Evolutionary conservation across 495 filamentous ascomycete species (phyloP), one percentile per base, ranked within the genome.

Genomic region (Xylaria curta): DNA sequence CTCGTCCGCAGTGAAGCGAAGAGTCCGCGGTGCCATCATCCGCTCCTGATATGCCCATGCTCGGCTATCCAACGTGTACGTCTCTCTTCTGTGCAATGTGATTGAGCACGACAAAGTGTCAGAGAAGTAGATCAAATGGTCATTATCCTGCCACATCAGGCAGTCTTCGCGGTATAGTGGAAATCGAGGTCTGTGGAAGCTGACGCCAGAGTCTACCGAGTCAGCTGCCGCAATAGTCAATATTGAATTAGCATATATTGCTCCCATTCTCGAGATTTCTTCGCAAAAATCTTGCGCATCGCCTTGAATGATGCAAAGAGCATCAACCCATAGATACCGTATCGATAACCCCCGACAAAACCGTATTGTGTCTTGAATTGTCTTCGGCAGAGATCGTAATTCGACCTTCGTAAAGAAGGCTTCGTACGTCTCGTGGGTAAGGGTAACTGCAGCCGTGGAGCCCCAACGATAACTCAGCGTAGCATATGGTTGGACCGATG

Each of bases 41-140:
- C 49, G 49, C 26, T 53, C 49, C 49, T 53, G 49, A n/a, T 53
- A 53, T 2, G 49, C 49, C 49, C 49, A 53, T 53, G 21, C 49
- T 1, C 49, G n/a, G 49, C 49, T 53, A 26, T 53, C 49, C 9
- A 56, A 28, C 2, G 51, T 28, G 1, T 0, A 15, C 1, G 3
- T 15, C 8, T 28, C 51, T 12, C 3, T 24, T 28, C 51, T 24
- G 26, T 28, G 24, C 26, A 26, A 49, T 49, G 51, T 28, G 28
- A 9, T 1, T 13, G 51, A 56, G 10, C 21, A 56, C 13, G 26
- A 1, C 51, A 24, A 28, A 10, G 51, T 15, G 51, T 13, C 5
- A 3, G 8, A 10, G 21, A 28, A 13, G 24, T 26, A 56, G 9
- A 56, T 28, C 10, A 56, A 15, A 28, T 28, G 21, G 51, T 56